Conservation (phyloP, 2,329 filamentous ascomycete species). For the Apiospora hydei region DNA sequence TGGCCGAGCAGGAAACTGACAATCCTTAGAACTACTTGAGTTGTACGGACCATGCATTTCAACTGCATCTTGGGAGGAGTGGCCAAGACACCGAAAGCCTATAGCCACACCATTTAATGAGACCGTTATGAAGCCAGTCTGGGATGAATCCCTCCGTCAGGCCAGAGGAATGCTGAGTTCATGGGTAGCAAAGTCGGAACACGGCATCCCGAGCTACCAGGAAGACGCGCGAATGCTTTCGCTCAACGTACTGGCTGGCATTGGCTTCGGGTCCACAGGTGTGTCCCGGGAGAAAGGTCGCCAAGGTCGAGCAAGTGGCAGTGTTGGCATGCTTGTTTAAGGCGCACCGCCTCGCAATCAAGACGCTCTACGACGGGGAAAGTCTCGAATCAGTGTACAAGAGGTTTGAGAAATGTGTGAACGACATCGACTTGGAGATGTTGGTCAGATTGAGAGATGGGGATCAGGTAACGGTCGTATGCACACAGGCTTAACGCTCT, state of each 20-base stretch:
- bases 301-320: too few species aligned
- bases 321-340: too few species aligned
- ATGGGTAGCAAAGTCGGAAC: slow-evolving; percentile 34
- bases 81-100: slow-evolving; percentile 40
- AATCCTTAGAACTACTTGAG: background rate
- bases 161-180: slow-evolving; percentile 38
- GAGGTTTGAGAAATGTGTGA: too few species aligned
- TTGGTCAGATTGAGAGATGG: too few species aligned
- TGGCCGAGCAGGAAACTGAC: background rate
- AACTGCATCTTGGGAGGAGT: slow-evolving; percentile 39
- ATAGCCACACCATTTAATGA: slow-evolving; percentile 41
- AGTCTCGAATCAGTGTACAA: too few species aligned
- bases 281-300: too few species aligned
- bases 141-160: slow-evolving; percentile 27
- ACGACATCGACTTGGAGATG: too few species aligned
- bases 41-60: slow-evolving; percentile 41
- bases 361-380: too few species aligned
- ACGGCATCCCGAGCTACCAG: slow-evolving; percentile 33
- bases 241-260: slow-evolving; percentile 38
- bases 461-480: too few species aligned
- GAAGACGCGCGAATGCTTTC: slow-evolving; percentile 38
- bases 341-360: too few species aligned
- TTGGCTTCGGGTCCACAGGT: slow-evolving; percentile 42
- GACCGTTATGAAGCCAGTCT: slow-evolving; percentile 39
- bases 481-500: too few species aligned